Base-by-base conservation (phyloP, 2,329 filamentous ascomycete genomes). In the Colletotrichum liaoningense region DNA sequence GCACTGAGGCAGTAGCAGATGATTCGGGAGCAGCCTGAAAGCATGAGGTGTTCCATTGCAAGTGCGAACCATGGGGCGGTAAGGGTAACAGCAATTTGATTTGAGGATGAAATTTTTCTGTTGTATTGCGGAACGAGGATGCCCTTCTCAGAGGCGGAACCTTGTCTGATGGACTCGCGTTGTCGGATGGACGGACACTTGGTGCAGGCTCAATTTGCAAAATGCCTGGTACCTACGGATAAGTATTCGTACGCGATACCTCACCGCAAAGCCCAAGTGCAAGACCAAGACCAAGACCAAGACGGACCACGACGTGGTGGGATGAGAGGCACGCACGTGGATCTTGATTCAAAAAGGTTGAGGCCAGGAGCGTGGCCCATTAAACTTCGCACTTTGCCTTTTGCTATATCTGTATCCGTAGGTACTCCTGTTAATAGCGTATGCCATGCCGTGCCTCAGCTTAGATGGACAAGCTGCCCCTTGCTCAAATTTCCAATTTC, bases 351-450 rank as follows among this genome's bases (percentile, higher is more conserved):
- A 4, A 56, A 33, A 33, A 49, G 19, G 46, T 12, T 26, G 28
- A 24, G 62, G 62, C 42, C 46, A 33, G 49, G 52, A 16, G 57
- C 54, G 30, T 60, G 52, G 63, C 33, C 67, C 65, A 59, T 64
- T 42, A 72, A 64, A 72, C 58, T 63, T 59, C 69, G 38, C 30
- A 24, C 49, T 49, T 49, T 49, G 8, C 42, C 42, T 49, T 49
- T 49, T 49, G 42, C 42, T 49, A 22, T 49, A 49, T 49, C 38
- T 42, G 38, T 42, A 42, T 16, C 38, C 12, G 38, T 42, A 19
- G 16, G 38, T 19, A 42, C 38, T 42, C 38, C 38, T 42, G 38
- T 19, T 42, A 42, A 42, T 42, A 42, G 38, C 38, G 38, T 22
- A 38, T 35, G 8, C 33, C 33, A 26, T 46, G 54, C 35, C 14